A percentile compares a stretch with the other conserved stretches of the same genome.
Conservation (phyloP, 495 filamentous ascomycete species). For the Apiosordaria backusii region DNA sequence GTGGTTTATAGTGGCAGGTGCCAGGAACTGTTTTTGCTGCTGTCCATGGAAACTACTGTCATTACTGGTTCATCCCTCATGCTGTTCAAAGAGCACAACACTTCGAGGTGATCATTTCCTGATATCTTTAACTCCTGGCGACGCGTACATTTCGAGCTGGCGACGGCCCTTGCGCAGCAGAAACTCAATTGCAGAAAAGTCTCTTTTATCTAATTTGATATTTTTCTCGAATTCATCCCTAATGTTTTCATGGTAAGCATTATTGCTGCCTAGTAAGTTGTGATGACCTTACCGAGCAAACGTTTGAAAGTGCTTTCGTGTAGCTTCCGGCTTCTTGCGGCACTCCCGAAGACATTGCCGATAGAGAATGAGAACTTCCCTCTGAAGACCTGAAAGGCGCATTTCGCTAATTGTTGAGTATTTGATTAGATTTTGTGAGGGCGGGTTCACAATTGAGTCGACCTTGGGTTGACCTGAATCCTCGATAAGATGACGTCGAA, state of each 20-base stretch:
- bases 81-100: no score
- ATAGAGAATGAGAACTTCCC: slow-evolving; percentile 82
- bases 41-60: background rate
- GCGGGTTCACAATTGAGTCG: no score
- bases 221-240: slow-evolving; percentile 78
- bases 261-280: background rate
- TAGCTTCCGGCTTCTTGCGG: slow-evolving; percentile 67
- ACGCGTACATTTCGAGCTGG: slow-evolving; percentile 81
- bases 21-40: background rate
- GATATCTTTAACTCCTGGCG: slow-evolving; percentile 81
- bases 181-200: slow-evolving; percentile 86
- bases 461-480: no score
- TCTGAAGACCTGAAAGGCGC: slow-evolving; percentile 84
- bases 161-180: slow-evolving; percentile 77
- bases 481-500: background rate
- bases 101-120: slow-evolving; percentile 22
- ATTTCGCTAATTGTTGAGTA: slow-evolving; percentile 29
- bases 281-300: slow-evolving; percentile 35
- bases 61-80: background rate
- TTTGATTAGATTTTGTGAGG: background rate
- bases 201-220: slow-evolving; percentile 70
- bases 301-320: slow-evolving; percentile 38
- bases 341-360: slow-evolving; percentile 77
- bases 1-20: background rate
- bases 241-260: slow-evolving; percentile 16